Base-by-base conservation (phyloP, 805 yeast species). In the Myxozyma kluyveri region DNA sequence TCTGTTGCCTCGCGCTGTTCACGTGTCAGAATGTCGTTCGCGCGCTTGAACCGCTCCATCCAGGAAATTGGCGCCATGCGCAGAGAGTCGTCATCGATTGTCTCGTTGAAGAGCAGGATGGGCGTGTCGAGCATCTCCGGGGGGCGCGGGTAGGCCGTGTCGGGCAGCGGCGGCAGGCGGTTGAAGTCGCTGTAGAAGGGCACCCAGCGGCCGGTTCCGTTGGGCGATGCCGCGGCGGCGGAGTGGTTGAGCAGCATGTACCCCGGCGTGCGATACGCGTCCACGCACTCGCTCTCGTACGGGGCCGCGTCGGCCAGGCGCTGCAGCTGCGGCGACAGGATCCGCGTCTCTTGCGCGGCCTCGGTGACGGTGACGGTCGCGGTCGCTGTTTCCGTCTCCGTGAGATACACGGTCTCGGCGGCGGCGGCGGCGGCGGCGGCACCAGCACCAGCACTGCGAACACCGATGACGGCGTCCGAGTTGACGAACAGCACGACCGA, bases 211-310 rank as follows among this genome's bases (percentile, higher is more conserved):
- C 12, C 33, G 33, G 33, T 29, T 29, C 33, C 33, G 12, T 29
- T 9, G 9, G 9, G 9, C 12, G 33, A 29, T 9, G 33, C 33
- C 12, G 33, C 33, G 33, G 9, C 14, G 33, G 33, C 33, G 14
- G 33, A 29, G 9, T 29, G 9, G 33, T 29, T 29, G 33, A 9
- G 14, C 12, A 31, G 10, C 12, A 50, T 39, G 29, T 50, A 45
- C 37, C 54, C 54, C 17, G 52, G 45, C 42, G 21, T 22, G 17
- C 54, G 29, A 42, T 50, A 50, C 17, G 53, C 46, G 26, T 50
- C 54, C 10, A 39, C 19, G 27, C 54, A 50, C 19, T 38, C 19
- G 23, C 6, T 29, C 27, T 9, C 18, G 38, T n/a, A 10, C 5
- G 18, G 21, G 10, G 18, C 5, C 9, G 38, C 38, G 38, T 26